Base-by-base conservation (phyloP, 2,329 filamentous ascomycete species). In the Mariannaea sp. region DNA sequence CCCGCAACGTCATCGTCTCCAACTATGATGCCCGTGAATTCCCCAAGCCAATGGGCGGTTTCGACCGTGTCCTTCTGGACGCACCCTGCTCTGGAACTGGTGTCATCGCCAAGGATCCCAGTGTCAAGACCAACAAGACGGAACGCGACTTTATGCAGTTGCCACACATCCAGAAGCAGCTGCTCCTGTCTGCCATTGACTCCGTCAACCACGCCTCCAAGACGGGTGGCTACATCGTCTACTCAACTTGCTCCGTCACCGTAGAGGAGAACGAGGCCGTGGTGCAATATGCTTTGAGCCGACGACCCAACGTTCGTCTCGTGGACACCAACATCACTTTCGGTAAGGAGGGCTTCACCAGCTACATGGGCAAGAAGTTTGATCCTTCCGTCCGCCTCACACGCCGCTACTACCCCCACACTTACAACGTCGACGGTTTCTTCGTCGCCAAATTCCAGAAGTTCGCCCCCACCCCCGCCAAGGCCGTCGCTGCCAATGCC, bases 401-500 rank as follows among this genome's bases (percentile, higher is more conserved):
- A 13, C 80, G 90, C 60, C 81, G 92, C 51, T 96, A 91, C 78
- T 96, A 95, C 75, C 91, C 92, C 1, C 91, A 96, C 71, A 83
- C 88, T 16, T 91, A 94, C 78, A 96, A 97, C 75, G 92, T 99
- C 27, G 94, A 97, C 71, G 94, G 94, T 60, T 99, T 99, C 85
- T 99, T 92, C 71, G 94, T 99, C 57, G 90, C 92, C 68, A 99
- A 99, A 75, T 89, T 99, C 76, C 92, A 96, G 75, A 99, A 99
- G 81, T 84, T 84, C 13, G 93, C 85, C 0, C 88, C 90, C 3
- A 90, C 89, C 33, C 87, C 89, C 1, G 75, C 80, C 51, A 84
- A 82, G 56, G 59, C 59, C 39, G 42, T 56, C 12, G 67, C 59
- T 5, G 8, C 76, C 24, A 55, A 24, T 12, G 65, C 65, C 12